Base-by-base conservation (phyloP, 2,329 filamentous ascomycete species). In the Rhytidhysteron rufulum region DNA sequence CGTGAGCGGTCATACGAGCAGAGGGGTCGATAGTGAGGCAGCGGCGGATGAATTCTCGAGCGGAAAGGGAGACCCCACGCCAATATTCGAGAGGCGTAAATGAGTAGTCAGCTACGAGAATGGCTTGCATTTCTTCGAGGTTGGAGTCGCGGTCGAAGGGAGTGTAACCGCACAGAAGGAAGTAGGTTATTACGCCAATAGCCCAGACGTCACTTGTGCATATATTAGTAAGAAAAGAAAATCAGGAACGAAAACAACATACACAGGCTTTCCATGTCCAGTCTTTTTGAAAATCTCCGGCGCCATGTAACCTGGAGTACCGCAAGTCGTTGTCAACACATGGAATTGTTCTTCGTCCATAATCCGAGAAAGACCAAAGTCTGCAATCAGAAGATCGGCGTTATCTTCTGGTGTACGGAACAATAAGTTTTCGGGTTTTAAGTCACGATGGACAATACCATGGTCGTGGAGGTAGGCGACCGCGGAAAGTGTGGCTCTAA, bases 321-420 rank as follows among this genome's bases (percentile, higher is more conserved):
- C 93, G 64, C 93, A 98, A 1, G 93, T 98, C 1, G 93, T 98
- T 9, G 93, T 98, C 47, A 98, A 73, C 21, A 97, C 91, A 63
- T 97, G 93, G 67, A 97, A 97, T 63, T 95, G 88, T 68, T 96
- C 89, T 69, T 97, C 93, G 61, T 98, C 93, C 91, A 98, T 97
- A 69, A 98, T 96, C 43, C 93, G 82, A 19, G 86, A 93, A 36
- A 98, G 74, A 8, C 93, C 93, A 66, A 98, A 98, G 65, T 98
- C 93, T 47, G 93, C 93, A 63, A 98, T 98, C 43, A 98, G 74
- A 21, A 98, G 78, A 68, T 98, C 93, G 34, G 93, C 89, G 59
- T 97, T 97, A 66, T 98, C 93, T 67, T 98, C 93, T 21, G 93
- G 93, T 0, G 93, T 97, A 54, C 93, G 82, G 73, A 98, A 98